These are phyloP conservation scores for Eimeria mitis DNA, from an alignment of 169 alveolate genomes.

Conservation along the genomic window DNA sequence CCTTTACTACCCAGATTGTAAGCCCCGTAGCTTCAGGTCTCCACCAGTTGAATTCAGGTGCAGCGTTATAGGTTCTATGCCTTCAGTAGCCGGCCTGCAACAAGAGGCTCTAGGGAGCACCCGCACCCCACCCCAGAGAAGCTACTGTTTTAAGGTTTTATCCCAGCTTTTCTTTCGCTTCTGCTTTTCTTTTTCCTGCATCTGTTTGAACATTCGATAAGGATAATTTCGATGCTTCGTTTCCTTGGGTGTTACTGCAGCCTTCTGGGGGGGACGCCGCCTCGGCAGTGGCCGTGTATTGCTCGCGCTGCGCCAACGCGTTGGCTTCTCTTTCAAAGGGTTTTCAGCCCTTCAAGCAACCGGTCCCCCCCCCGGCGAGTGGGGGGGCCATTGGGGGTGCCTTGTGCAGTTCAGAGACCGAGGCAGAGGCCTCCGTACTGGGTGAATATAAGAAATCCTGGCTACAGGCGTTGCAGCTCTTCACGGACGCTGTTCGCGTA, in stretches of 20 bases:
- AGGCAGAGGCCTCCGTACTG: not conserved
- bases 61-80: not conserved
- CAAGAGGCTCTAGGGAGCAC: not conserved
- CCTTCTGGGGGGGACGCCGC: constrained; percentile 32
- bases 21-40: not conserved
- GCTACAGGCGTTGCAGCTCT: constrained; percentile 46
- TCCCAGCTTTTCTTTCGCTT: not conserved
- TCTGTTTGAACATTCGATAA: not conserved
- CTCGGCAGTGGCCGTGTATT: constrained; percentile 1
- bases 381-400: not conserved
- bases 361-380: not conserved
- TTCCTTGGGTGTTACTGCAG: constrained; percentile 15
- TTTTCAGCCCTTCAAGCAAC: constrained; percentile 33
- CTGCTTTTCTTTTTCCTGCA: not conserved
- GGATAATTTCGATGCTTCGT: not conserved
- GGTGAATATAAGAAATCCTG: constrained; percentile 15
- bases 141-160: not conserved
- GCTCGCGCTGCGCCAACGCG: constrained; percentile 62
- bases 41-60: not conserved
- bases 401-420: not conserved
- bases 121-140: not conserved
- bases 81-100: not conserved
- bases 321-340: constrained; percentile 71
- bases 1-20: constrained; percentile 36
- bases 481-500: constrained; percentile 47